Conservation (phyloP, 805 yeast species). For the Myxozyma neglecta region DNA sequence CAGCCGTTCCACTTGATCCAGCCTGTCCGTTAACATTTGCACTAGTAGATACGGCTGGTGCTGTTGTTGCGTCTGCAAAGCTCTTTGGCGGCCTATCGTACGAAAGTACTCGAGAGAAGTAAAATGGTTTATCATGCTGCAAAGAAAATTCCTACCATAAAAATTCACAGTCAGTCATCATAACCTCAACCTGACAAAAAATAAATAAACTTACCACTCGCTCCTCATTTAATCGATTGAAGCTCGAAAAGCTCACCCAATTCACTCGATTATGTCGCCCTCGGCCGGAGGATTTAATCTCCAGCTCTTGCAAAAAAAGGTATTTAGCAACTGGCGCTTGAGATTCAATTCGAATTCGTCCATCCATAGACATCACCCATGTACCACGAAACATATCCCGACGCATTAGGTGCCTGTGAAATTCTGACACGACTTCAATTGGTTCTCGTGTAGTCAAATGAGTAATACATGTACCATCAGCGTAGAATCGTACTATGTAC, state of each 20-base stretch:
- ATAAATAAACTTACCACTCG: slow-evolving; percentile 41
- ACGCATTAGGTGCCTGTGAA: slow-evolving; percentile 39
- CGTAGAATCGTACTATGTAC: slow-evolving; percentile 59
- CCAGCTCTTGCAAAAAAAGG: slow-evolving; percentile 27
- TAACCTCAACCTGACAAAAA: not conserved
- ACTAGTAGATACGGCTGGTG: not conserved
- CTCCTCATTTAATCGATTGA: slow-evolving; percentile 56
- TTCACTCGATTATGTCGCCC: slow-evolving; percentile 66
- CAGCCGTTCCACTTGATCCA: not conserved
- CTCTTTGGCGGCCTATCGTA: slow-evolving; percentile 19
- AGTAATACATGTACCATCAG: slow-evolving; percentile 72
- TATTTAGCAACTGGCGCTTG: slow-evolving; percentile 31
- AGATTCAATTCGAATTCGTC: slow-evolving; percentile 24
- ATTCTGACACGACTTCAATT: slow-evolving; percentile 56
- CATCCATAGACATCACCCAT: slow-evolving; percentile 28
- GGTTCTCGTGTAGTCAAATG: slow-evolving; percentile 76
- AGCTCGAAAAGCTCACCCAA: slow-evolving; percentile 67
- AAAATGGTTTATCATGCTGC: slow-evolving; percentile 75
- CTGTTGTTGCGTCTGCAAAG: slow-evolving; percentile 14
- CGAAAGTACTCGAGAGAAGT: slow-evolving; percentile 50
- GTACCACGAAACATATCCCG: slow-evolving; percentile 29
- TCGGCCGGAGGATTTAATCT: slow-evolving; percentile 59
- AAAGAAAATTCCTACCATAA: slow-evolving; percentile 47
- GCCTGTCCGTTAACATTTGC: not conserved
- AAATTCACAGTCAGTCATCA: not conserved